phyloP scores from a whole-genome alignment of 2,329 filamentous ascomycete genomes.

The Microcyclospora pomicola region DNA sequence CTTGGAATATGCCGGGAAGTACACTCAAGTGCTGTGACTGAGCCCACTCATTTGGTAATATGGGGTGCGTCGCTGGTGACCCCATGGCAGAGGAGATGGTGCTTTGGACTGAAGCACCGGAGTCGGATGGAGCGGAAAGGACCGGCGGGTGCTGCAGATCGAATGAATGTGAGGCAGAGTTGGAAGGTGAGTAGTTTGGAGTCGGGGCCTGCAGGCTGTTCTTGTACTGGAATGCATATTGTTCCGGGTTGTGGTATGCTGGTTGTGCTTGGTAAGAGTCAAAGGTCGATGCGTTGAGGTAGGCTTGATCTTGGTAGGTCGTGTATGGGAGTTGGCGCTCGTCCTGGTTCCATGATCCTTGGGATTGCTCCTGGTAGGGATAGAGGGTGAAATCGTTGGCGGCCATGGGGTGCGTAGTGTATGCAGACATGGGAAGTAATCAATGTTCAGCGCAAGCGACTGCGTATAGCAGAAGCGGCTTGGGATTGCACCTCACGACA shows the following conservation, averaged over 20 bases:
- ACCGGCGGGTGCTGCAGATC: constrained; percentile 30
- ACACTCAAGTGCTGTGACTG: constrained; percentile 29
- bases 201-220: constrained; percentile 23
- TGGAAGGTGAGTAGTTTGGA: constrained; percentile 29
- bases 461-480: constrained; percentile 1
- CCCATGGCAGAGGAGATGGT: constrained; percentile 37
- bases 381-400: constrained; percentile 22
- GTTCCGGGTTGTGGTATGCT: constrained; percentile 20
- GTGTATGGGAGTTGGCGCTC: constrained; percentile 14
- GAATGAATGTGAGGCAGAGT: constrained; percentile 33
- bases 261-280: constrained; percentile 22
- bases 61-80: constrained; percentile 43
- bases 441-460: constrained; percentile 4
- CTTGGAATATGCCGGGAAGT: constrained; percentile 50
- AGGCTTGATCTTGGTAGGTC: constrained; percentile 14
- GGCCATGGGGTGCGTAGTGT: constrained; percentile 13
- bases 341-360: constrained; percentile 18
- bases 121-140: constrained; percentile 36
- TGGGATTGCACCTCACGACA: background rate
- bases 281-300: constrained; percentile 21
- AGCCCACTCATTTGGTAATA: constrained; percentile 47
- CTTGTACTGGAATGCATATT: constrained; percentile 27
- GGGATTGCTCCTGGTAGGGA: constrained; percentile 9
- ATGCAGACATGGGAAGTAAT: constrained; percentile 15
- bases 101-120: constrained; percentile 34